A percentile compares a stretch with the other conserved stretches of the same genome.
Conservation (phyloP, 2,329 filamentous ascomycete species). For the Fusarium ambrosium region DNA sequence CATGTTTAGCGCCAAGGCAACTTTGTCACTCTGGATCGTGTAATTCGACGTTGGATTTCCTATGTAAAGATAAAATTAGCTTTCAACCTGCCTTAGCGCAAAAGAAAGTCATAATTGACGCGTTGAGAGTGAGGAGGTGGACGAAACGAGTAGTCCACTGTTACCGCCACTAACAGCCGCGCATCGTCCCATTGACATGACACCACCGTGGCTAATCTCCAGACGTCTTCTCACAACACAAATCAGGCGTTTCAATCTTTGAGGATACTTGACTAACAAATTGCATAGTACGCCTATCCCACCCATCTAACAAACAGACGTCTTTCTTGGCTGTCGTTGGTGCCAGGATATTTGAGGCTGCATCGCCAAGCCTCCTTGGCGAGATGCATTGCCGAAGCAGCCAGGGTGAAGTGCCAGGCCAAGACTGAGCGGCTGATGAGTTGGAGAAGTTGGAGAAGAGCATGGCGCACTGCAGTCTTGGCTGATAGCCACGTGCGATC, state of each 20-base stretch:
- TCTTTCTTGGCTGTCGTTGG: constrained; percentile 1
- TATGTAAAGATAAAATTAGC: too few relatives aligned
- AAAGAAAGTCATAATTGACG: not conserved
- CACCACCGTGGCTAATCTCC: not conserved
- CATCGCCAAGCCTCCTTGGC: not conserved
- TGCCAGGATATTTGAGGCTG: not conserved
- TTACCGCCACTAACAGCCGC: not conserved
- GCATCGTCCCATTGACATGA: not conserved
- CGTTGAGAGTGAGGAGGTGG: too few relatives aligned
- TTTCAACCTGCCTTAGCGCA: too few relatives aligned
- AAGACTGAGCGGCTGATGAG: not conserved
- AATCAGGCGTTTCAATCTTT: not conserved
- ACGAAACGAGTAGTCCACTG: not conserved
- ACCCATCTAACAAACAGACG: not conserved
- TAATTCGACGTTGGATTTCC: too few relatives aligned
- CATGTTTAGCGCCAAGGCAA: not conserved
- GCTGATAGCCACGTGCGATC: not conserved
- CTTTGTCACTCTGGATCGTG: not conserved
- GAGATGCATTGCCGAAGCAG: not conserved
- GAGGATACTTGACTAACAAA: not conserved
- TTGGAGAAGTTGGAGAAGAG: not conserved
- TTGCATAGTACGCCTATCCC: not conserved
- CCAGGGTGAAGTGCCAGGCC: not conserved
- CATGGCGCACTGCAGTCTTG: not conserved
- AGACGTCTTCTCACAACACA: not conserved